Evolutionary conservation across 2,329 filamentous ascomycete species (phyloP), one percentile per base, ranked within the genome.

Genomic region (Clonostachys byssicola): DNA sequence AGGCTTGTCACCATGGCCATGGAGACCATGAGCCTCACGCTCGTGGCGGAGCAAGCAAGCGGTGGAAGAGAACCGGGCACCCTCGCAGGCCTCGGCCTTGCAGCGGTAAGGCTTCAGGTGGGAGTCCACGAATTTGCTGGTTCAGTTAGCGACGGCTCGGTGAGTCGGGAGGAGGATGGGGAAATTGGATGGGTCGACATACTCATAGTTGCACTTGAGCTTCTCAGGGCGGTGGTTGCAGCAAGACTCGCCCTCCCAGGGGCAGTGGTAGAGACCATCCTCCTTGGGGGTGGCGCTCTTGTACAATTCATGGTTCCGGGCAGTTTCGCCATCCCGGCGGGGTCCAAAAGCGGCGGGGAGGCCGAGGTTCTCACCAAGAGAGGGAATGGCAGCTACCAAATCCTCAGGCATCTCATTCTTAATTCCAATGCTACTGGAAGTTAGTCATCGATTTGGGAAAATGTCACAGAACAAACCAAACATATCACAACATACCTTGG

Each of bases 171-270:
- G 14, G 36, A 46, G 40, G 36, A 46, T 40, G 17, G 38, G 34
- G 16, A 40, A 18, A 16, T 18, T 39, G 7, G 12, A n/a, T 39
- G 18, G 5, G 13, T 20, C 18, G 20, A 72, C 89, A 81, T 86
- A 95, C 92, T 96, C 92, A 65, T 96, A 97, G 72, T 96, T 95
- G 84, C 92, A 96, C 81, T 96, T 96, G 58, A 97, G 88, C 74
- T 95, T 94, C 62, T 95, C 94, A 39, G 92, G 83, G 72, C 89
- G 88, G 82, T 96, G 92, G 67, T 81, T 88, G 80, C 92, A 97
- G 61, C 65, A 74, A 34, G 71, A 49, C 51, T 84, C 77, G 57
- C 83, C 86, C 65, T 87, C 84, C 77, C 87, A 94, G 6, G 92
- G 92, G 77, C 92, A 97, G 72, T 95, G 90, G 73, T 94, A 97